phyloP scores from a whole-genome alignment of 805 yeast species.

The Saccharomyces eubayanus region DNA sequence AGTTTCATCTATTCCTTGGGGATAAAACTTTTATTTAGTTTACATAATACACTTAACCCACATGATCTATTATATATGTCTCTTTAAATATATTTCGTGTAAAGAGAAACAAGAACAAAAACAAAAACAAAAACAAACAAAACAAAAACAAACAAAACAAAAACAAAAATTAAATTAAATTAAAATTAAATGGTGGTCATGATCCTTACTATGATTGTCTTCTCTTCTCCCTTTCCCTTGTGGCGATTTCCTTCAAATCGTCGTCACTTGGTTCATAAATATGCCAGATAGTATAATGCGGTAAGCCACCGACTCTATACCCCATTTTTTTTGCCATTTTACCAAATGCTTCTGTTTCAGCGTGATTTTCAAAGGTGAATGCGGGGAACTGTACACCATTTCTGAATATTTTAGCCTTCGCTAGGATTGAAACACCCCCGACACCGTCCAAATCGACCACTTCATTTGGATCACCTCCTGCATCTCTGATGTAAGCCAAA shows the following conservation, averaged over 20 bases:
- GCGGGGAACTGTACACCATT: conserved; percentile 82
- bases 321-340: conserved; percentile 75
- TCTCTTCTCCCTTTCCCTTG: conserved; percentile 58
- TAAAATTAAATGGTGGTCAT: not conserved
- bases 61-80: not conserved
- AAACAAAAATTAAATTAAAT: not conserved
- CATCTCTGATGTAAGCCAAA: conserved; percentile 61
- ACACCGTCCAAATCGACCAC: conserved; percentile 73
- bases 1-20: not conserved
- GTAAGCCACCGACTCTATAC: conserved; percentile 75
- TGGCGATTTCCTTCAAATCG: conserved; percentile 62
- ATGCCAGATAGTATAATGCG: conserved; percentile 87
- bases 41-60: not conserved
- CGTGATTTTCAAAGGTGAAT: conserved; percentile 74
- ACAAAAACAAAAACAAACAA: not conserved
- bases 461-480: conserved; percentile 52
- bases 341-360: conserved; percentile 84
- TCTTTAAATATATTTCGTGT: not conserved
- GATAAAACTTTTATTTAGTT: not conserved
- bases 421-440: conserved; percentile 78
- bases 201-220: not conserved
- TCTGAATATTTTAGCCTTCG: conserved; percentile 65
- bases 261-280: conserved; percentile 85
- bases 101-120: not conserved
- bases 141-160: not conserved